These are phyloP conservation scores for Giardia duodenalis DNA, from an alignment of 208 protist species.

Conservation along the genomic window DNA sequence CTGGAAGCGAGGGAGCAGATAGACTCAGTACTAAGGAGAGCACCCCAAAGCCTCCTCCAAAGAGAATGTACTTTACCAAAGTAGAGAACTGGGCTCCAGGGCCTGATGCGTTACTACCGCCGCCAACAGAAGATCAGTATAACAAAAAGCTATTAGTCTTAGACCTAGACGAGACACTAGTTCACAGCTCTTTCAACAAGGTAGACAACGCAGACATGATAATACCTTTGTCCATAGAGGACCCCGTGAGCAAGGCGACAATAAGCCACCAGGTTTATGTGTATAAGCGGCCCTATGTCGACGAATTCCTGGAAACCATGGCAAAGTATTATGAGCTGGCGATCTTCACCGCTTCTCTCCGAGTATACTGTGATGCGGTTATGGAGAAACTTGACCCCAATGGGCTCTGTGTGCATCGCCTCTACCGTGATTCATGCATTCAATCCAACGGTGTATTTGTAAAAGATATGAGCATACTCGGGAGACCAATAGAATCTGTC, in stretches of 20 bases:
- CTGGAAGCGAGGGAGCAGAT: too few species aligned
- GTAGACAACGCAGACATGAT: conserved; percentile 43
- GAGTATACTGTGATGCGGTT: conserved; percentile 32
- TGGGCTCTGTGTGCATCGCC: background rate
- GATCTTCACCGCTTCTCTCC: conserved; percentile 34
- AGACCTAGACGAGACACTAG: conserved; percentile 56
- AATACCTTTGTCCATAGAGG: conserved; percentile 51
- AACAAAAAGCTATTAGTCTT: conserved; percentile 52
- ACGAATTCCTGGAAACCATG: conserved; percentile 9
- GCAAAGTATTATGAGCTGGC: conserved; percentile 23
- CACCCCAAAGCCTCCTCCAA: too few species aligned
- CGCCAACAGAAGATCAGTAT: conserved; percentile 4
- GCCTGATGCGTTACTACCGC: background rate
- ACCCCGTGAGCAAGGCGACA: background rate
- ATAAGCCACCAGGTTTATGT: conserved; percentile 48
- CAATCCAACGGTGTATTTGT: conserved; percentile 3
- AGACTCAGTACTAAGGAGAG: too few species aligned
- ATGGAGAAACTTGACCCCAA: conserved; percentile 29
- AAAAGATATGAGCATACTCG: conserved; percentile 49
- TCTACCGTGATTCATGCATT: conserved; percentile 27
- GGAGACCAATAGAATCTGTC: conserved; percentile 37
- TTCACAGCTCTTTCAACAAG: conserved; percentile 53
- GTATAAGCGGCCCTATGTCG: conserved; percentile 27
- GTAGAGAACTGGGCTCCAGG: background rate
- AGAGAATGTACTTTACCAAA: background rate